These are phyloP conservation scores for Ramularia endophylla DNA, from an alignment of 2,329 filamentous ascomycete genomes.

Conservation along the genomic window DNA sequence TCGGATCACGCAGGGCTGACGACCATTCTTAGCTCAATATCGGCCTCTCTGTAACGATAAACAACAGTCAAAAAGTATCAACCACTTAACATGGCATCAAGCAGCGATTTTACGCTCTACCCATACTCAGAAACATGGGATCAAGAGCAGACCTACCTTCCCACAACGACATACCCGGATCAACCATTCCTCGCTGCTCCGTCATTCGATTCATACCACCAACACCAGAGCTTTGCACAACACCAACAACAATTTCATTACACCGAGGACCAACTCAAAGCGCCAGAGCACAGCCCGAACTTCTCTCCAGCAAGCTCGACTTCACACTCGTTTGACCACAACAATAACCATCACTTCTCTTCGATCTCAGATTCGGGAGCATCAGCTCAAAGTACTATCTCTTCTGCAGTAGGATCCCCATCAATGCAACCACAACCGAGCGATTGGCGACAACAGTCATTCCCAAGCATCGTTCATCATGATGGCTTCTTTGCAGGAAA, in stretches of 20 bases:
- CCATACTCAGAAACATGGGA: slow-evolving; percentile 28
- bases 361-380: slow-evolving; percentile 47
- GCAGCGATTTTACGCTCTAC: slow-evolving; percentile 31
- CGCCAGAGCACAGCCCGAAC: slow-evolving; percentile 32
- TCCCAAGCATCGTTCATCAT: slow-evolving; percentile 57
- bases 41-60: no score
- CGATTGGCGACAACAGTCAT: slow-evolving; percentile 50
- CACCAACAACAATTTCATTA: slow-evolving; percentile 34
- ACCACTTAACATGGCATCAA: not conserved
- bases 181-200: slow-evolving; percentile 24
- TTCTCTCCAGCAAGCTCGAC: slow-evolving; percentile 41
- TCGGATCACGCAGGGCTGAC: no score
- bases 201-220: slow-evolving; percentile 34
- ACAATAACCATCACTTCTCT: slow-evolving; percentile 39
- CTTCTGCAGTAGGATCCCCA: slow-evolving; percentile 47
- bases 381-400: slow-evolving; percentile 43
- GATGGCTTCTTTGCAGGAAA: slow-evolving; percentile 52
- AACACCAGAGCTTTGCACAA: slow-evolving; percentile 29
- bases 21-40: no score
- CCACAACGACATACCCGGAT: slow-evolving; percentile 21
- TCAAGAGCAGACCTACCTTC: slow-evolving; percentile 24
- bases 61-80: not conserved
- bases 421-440: slow-evolving; percentile 56
- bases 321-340: slow-evolving; percentile 41
- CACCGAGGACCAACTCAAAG: slow-evolving; percentile 24